Evolutionary conservation across 108 stramenopile species (phyloP).

Genomic region (Seminavis robusta): DNA sequence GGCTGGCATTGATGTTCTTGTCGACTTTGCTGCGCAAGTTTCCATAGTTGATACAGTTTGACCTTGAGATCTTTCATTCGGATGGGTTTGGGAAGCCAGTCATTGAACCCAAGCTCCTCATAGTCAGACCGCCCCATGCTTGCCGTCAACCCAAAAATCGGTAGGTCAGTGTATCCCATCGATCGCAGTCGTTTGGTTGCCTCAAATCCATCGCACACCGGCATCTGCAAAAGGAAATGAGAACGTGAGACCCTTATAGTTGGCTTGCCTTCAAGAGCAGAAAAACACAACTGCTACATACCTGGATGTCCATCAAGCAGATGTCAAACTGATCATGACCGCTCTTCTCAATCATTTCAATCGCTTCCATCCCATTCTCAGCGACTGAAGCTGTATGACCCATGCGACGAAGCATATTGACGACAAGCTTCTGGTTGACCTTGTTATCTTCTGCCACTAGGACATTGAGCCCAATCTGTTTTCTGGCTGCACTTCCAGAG

Average conservation of each 20-base stretch:
- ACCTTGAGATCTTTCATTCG: conserved; percentile 32
- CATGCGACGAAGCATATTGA: conserved; percentile 35
- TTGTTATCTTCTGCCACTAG: conserved; percentile 59
- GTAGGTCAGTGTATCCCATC: conserved; percentile 30
- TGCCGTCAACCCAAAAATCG: conserved; percentile 52
- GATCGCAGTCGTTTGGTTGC: conserved; percentile 41
- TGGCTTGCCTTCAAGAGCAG: no score
- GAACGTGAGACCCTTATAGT: no score
- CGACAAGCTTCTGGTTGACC: conserved; percentile 41
- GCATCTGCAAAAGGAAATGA: conserved; percentile 46
- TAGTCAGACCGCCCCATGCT: conserved; percentile 26
- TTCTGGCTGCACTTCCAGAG: no score
- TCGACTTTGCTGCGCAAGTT: no score
- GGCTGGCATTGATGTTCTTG: no score
- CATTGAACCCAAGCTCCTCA: conserved; percentile 26
- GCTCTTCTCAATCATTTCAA: conserved; percentile 19
- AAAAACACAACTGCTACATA: no score
- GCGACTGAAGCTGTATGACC: conserved; percentile 26
- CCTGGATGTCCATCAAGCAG: conserved; percentile 37
- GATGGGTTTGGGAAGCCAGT: conserved; percentile 32
- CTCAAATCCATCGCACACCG: conserved; percentile 39
- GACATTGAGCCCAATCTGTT: conserved; percentile 12
- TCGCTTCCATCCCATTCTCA: conserved; percentile 29
- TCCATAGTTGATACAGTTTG: conserved; percentile 9
- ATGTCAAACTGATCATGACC: conserved; percentile 33